phyloP scores from a whole-genome alignment of 2,329 filamentous ascomycete genomes.

The Cladosporium sp. region DNA sequence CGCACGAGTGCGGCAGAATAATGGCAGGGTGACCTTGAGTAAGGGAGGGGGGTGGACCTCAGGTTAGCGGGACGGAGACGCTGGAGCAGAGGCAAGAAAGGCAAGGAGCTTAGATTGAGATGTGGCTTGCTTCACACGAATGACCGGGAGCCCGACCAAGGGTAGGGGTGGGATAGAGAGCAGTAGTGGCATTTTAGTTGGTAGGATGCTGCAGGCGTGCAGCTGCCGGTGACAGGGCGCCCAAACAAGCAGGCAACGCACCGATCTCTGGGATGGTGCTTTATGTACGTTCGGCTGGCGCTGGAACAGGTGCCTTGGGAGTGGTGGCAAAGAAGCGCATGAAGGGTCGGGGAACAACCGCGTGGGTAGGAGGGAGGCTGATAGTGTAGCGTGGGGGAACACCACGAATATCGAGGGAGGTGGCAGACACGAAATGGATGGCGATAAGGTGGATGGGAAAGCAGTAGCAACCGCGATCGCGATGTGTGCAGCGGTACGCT shows the following conservation, averaged over 20 bases:
- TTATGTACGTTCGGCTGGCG: too few relatives aligned
- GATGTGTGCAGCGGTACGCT: too few relatives aligned
- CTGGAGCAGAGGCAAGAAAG: not conserved
- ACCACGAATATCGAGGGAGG: too few relatives aligned
- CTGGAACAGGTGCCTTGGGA: not conserved
- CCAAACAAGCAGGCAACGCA: not conserved
- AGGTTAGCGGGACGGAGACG: not conserved
- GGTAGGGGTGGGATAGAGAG: not conserved
- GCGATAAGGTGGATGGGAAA: too few relatives aligned
- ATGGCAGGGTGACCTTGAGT: not conserved
- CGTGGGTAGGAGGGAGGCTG: too few relatives aligned
- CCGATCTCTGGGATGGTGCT: too few relatives aligned
- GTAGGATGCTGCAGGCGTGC: not conserved
- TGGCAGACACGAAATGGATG: too few relatives aligned
- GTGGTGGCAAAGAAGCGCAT: not conserved
- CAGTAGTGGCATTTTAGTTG: not conserved
- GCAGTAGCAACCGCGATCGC: too few relatives aligned
- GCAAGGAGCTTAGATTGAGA: slow-evolving; percentile 7
- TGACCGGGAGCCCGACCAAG: slow-evolving; percentile 4
- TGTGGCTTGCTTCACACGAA: slow-evolving; percentile 2
- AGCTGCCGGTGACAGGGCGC: not conserved
- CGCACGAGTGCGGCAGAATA: not conserved
- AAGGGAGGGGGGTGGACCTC: not conserved
- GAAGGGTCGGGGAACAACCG: too few relatives aligned
- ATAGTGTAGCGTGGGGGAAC: too few relatives aligned